Base-by-base conservation (phyloP, 768 basidiomycete species). In the Cystobasidium tubakii region DNA sequence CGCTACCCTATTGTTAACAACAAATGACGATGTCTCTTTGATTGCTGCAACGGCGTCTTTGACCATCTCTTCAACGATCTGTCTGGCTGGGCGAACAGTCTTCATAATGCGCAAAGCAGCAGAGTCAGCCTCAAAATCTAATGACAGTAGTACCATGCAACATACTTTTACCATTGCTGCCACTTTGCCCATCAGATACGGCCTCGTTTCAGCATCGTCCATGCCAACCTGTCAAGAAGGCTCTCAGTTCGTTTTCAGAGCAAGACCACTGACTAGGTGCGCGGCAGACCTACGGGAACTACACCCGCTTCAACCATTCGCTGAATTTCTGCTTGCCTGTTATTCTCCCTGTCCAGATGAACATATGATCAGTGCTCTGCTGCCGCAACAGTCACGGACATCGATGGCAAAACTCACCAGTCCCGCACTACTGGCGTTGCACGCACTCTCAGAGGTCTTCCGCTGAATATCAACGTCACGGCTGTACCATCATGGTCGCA, bases 141-240 rank as follows among this genome's bases (percentile, higher is more conserved):
- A 74, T 33, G 15, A 9, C 19, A 13, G 25, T 46, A 42, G n/a
- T 27, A 60, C 27, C 27, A 12, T 29, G 17, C 57, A 15, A 33
- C 80, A 67, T 34, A 80, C 81, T 27, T 81, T 70, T 74, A 83
- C 83, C 57, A 81, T 53, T 1, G 85, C 87, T 21, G 90, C 85
- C 36, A 93, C 91, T 66, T 87, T 86, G 62, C 93, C 93, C 83
- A 95, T 91, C 57, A 94, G 84, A 88, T 89, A 94, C 29, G 87
- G 81, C 27, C 87, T 83, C 33, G 85, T 86, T 77, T 86, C 82
- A 3, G 63, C 46, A 62, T 44, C 67, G 39, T 74, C 73, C 27
- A 54, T 60, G 65, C 29, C 21, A 6, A 60, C 57, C 57, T 60
- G 31, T 27, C 15, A 15, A 53, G 1, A 12, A 10, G 43, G 25